Percentiles rank a stretch among this genome's conserved stretches.
Evolutionary conservation across 768 basidiomycete species (phyloP).

Genomic region (Auriscalpium orientale): DNA sequence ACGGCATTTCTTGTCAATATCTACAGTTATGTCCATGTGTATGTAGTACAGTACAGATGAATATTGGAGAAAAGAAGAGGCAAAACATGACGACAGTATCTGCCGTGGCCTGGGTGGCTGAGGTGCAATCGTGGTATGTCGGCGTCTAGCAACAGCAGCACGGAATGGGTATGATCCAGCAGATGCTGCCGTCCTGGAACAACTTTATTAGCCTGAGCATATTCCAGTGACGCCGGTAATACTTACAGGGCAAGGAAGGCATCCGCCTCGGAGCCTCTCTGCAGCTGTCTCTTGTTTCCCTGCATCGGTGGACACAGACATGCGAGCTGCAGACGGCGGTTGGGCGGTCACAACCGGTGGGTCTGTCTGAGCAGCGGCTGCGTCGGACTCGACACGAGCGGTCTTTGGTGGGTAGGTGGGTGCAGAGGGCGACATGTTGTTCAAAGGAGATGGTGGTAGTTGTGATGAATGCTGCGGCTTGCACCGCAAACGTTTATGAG

Average conservation of each 20-base stretch:
- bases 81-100: too few species aligned
- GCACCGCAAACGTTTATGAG: too few species aligned
- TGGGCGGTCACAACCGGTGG: neutral
- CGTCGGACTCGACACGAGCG: neutral
- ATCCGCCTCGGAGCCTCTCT: neutral
- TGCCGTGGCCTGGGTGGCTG: too few species aligned
- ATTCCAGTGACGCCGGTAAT: neutral
- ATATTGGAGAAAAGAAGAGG: too few species aligned
- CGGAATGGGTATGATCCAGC: neutral
- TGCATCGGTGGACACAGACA: neutral
- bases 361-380: neutral
- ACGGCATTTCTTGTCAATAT: too few species aligned
- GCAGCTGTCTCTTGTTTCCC: neutral
- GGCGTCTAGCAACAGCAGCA: neutral
- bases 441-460: too few species aligned
- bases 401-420: too few species aligned
- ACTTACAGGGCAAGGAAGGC: neutral
- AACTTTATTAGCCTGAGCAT: neutral
- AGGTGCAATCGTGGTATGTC: too few species aligned
- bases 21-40: too few species aligned
- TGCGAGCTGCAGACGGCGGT: neutral
- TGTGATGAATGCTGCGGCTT: too few species aligned
- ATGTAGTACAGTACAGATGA: too few species aligned
- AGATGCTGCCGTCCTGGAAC: neutral
- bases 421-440: too few species aligned